Conservation (phyloP, 805 yeast species). For the Nakazawaea molendinolei region DNA sequence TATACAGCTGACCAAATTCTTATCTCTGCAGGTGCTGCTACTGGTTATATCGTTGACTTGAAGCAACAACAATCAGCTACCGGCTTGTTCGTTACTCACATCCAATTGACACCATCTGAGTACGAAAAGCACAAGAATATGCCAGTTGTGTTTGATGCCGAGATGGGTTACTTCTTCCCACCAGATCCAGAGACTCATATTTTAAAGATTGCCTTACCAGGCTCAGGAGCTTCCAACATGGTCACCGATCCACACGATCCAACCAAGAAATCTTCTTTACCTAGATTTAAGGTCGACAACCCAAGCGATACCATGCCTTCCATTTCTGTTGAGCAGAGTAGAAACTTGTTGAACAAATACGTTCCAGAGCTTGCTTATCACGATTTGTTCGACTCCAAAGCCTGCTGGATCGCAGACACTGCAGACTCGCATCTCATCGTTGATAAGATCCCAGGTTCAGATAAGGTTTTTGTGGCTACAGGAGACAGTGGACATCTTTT, state of each 20-base stretch:
- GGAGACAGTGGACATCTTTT: conserved; percentile 46
- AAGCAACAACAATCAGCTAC: conserved; percentile 28
- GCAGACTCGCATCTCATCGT: conserved; percentile 33
- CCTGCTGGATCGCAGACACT: conserved; percentile 36
- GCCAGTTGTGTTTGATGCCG: conserved; percentile 39
- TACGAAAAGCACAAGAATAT: conserved; percentile 28
- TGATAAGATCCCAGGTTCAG: conserved; percentile 28
- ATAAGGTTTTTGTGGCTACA: conserved; percentile 32
- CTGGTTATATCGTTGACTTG: conserved; percentile 28
- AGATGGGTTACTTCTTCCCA: conserved; percentile 42
- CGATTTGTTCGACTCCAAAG: conserved; percentile 25
- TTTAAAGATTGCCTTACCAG: conserved; percentile 33
- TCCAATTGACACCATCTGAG: conserved; percentile 29
- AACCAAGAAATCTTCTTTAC: conserved; percentile 24
- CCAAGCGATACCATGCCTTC: conserved; percentile 32
- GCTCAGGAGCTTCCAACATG: conserved; percentile 24
- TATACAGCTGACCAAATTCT: conserved; percentile 29
- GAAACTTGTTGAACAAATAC: conserved; percentile 23
- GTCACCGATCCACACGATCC: conserved; percentile 17
- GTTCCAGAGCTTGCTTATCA: conserved; percentile 35
- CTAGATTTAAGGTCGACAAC: conserved; percentile 27
- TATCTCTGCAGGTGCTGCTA: conserved; percentile 33
- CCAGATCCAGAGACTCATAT: conserved; percentile 34
- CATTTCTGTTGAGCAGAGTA: conserved; percentile 24
- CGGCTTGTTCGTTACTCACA: conserved; percentile 33